Evolutionary conservation across 495 filamentous ascomycete species (phyloP).

Genomic region (Bathelium albidoporum): DNA sequence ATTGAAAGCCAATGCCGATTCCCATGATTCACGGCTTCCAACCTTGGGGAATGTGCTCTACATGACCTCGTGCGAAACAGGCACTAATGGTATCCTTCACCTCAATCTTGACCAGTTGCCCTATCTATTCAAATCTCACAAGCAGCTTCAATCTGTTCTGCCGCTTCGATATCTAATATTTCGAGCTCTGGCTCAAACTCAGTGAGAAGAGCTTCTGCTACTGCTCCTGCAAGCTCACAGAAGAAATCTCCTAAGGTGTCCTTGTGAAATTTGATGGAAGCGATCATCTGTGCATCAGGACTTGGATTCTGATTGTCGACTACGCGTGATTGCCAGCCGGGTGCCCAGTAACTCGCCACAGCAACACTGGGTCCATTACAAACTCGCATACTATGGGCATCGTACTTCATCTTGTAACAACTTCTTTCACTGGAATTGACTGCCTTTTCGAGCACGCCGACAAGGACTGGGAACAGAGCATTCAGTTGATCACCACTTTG

Average conservation of each 20-base stretch:
- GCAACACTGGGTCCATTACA: background rate
- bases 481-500: background rate
- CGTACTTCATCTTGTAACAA: background rate
- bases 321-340: background rate
- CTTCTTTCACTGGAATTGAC: background rate
- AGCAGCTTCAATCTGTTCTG: constrained; percentile 4
- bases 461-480: background rate
- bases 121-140: too few relatives aligned
- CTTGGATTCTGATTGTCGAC: background rate
- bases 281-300: constrained; percentile 4
- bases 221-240: background rate
- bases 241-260: background rate
- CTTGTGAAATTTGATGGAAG: background rate
- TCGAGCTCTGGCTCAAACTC: background rate
- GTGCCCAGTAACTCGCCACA: constrained; percentile 5
- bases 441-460: background rate
- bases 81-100: too few relatives aligned
- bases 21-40: too few relatives aligned
- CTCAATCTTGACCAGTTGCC: too few relatives aligned
- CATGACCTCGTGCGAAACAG: too few relatives aligned
- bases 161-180: background rate
- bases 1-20: too few relatives aligned
- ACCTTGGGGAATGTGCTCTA: too few relatives aligned
- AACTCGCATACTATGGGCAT: background rate
- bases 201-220: background rate